Percentiles rank a stretch among this genome's conserved stretches.
phyloP scores from a whole-genome alignment of 495 filamentous ascomycete genomes.

The Baudoinia panamericana region DNA sequence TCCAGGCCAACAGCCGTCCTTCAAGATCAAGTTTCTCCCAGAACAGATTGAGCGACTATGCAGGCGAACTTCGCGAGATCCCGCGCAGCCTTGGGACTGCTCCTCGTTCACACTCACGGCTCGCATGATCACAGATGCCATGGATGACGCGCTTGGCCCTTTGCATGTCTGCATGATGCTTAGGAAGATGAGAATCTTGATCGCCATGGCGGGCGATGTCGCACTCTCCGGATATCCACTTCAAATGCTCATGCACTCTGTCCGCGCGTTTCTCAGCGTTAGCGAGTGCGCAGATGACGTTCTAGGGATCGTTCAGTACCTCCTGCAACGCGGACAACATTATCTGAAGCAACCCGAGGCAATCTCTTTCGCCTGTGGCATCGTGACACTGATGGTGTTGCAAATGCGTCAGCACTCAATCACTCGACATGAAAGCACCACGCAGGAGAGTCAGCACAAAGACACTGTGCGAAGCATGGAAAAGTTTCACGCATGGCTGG shows the following conservation, averaged over 20 bases:
- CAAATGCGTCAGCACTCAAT: conserved; percentile 60
- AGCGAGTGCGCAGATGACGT: conserved; percentile 84
- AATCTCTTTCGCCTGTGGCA: conserved; percentile 66
- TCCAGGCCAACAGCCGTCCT: conserved; percentile 71
- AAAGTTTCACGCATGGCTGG: conserved; percentile 60
- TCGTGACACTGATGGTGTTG: conserved; percentile 59
- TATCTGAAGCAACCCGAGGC: conserved; percentile 45
- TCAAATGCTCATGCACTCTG: conserved; percentile 79
- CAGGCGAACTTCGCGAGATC: conserved; percentile 50
- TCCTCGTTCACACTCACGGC: conserved; percentile 60
- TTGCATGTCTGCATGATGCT: conserved; percentile 76
- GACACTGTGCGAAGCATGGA: conserved; percentile 53
- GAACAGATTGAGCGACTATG: conserved; percentile 66
- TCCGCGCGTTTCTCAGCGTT: conserved; percentile 67
- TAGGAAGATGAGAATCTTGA: conserved; percentile 68
- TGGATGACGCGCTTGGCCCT: conserved; percentile 78
- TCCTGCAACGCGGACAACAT: conserved; percentile 52
- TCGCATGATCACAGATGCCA: conserved; percentile 62
- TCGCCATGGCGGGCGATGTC: conserved; percentile 59
- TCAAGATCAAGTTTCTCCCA: conserved; percentile 60
- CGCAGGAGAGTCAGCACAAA: conserved; percentile 62
- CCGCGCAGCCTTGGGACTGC: conserved; percentile 60
- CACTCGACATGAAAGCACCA: conserved; percentile 52
- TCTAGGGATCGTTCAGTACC: conserved; percentile 73
- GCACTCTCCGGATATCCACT: conserved; percentile 68